These are phyloP conservation scores for Endogone sp. DNA, from an alignment of 192 early-diverging fungal species.

Conservation along the genomic window DNA sequence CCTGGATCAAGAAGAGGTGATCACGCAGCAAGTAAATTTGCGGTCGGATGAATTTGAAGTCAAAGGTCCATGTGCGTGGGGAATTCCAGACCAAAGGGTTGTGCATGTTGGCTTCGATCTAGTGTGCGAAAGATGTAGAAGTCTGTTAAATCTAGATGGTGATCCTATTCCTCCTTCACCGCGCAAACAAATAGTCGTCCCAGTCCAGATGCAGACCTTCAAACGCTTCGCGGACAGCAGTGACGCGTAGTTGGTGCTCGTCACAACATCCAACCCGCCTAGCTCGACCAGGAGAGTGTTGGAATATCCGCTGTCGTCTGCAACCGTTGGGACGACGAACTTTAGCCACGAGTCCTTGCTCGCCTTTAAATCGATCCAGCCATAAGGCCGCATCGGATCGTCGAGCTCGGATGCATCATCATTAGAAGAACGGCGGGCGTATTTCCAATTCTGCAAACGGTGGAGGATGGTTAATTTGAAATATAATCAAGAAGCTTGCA, in stretches of 20 bases:
- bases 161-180: too few species aligned
- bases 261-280: slow-evolving; percentile 39
- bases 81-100: slow-evolving; percentile 72
- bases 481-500: too few species aligned
- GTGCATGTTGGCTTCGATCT: slow-evolving; percentile 54
- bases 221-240: slow-evolving; percentile 45
- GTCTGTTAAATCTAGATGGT: too few species aligned
- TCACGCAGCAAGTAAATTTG: slow-evolving; percentile 66
- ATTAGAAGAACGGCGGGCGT: slow-evolving; percentile 26
- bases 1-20: slow-evolving; percentile 71
- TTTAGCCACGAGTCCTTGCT: slow-evolving; percentile 43
- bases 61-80: slow-evolving; percentile 61
- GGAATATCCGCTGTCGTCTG: slow-evolving; percentile 48
- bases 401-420: slow-evolving; percentile 16
- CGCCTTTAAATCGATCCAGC: slow-evolving; percentile 68
- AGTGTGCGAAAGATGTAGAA: too few species aligned
- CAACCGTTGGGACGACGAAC: slow-evolving; percentile 56
- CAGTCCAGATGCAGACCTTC: slow-evolving; percentile 45
- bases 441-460: slow-evolving; percentile 59
- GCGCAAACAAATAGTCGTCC: too few species aligned
- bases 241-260: slow-evolving; percentile 67
- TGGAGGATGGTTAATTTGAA: background rate
- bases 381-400: slow-evolving; percentile 48
- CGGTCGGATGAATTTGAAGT: slow-evolving; percentile 37
- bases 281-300: slow-evolving; percentile 46